Evolutionary conservation across 176 grass and related monocot genomes (phyloP), one percentile per base, ranked within the genome.

Genomic region (Areca catechu): DNA sequence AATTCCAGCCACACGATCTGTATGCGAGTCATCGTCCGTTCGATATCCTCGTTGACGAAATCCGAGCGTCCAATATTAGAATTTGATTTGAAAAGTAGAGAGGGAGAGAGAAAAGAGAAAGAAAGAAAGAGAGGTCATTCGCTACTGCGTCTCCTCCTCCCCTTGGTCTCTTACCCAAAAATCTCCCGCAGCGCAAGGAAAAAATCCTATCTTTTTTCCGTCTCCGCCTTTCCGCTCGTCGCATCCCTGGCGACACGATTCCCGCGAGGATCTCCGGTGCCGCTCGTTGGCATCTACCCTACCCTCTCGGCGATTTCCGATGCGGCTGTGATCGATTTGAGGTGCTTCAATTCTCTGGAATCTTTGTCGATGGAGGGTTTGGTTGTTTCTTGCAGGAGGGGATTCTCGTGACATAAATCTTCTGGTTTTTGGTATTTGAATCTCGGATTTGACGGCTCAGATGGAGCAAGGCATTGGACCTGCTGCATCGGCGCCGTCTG

Each of bases 1-100:
- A 95, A 95, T 89, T 90, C 3, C 53, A 69, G 73, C 82, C 86
- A 69, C 62, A 66, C 51, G 89, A 95, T 95, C 66, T 5, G 4
- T 4, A 10, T 0, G 0, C 1, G 1, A 0, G 0, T 48, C 0
- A 0, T 3, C 0, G n/a, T 7, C 70, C 80, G 80, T 88, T 71
- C 18, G 80, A 88, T 93, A 57, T 7, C 1, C 16, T 4, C 4
- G 3, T 1, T n/a, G 16, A 47, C 15, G 4, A 55, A 48, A 89
- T 89, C 82, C 15, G 43, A 20, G 86, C 82, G 86, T 95, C 68
- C 50, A 91, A 91, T 65, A 65, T 86, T 72, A 80, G 77, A 97
- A 91, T 97, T 91, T 80, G 86, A 91, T 85, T 97, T 91, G 77
- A 77, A 88, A 91, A 91, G 74, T 54, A 12, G 54, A 70, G 92